A percentile compares a stretch with the other conserved stretches of the same genome.
These are phyloP conservation scores for Corchorus capsularis DNA, from an alignment of 345 rosid genomes.

Conservation along the genomic window DNA sequence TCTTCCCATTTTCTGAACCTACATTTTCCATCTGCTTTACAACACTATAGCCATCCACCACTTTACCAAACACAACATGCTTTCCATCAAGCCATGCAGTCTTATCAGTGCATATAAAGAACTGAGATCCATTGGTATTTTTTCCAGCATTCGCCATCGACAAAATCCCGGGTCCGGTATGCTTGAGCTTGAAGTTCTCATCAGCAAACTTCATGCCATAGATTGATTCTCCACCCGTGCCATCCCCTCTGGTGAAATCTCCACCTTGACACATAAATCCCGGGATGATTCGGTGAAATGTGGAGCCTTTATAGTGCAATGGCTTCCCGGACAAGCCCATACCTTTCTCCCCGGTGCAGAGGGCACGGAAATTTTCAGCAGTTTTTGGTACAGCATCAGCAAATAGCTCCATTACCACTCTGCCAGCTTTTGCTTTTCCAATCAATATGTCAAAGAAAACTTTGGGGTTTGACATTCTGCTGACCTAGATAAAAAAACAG, in stretches of 20 bases:
- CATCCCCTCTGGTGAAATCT: constrained; percentile 83
- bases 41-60: constrained; percentile 70
- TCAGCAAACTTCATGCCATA: constrained; percentile 70
- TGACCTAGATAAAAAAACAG: constrained; percentile 22
- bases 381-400: constrained; percentile 73
- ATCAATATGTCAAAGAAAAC: constrained; percentile 75
- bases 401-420: constrained; percentile 81
- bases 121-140: constrained; percentile 81
- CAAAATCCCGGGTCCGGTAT: constrained; percentile 64
- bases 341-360: constrained; percentile 86
- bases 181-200: constrained; percentile 82
- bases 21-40: constrained; percentile 75
- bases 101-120: constrained; percentile 80
- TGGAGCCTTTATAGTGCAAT: constrained; percentile 73
- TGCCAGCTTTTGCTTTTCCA: constrained; percentile 63
- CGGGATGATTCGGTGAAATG: constrained; percentile 87
- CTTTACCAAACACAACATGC: constrained; percentile 88
- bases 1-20: constrained; percentile 53
- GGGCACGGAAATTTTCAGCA: constrained; percentile 74
- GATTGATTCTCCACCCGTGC: constrained; percentile 87
- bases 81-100: constrained; percentile 82
- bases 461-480: constrained; percentile 64
- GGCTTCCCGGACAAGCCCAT: constrained; percentile 60
- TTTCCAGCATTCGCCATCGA: constrained; percentile 88
- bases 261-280: constrained; percentile 95